These are phyloP conservation scores for Bolboschoenus planiculmis DNA, from an alignment of 176 grass and related monocot species.

Conservation along the genomic window DNA sequence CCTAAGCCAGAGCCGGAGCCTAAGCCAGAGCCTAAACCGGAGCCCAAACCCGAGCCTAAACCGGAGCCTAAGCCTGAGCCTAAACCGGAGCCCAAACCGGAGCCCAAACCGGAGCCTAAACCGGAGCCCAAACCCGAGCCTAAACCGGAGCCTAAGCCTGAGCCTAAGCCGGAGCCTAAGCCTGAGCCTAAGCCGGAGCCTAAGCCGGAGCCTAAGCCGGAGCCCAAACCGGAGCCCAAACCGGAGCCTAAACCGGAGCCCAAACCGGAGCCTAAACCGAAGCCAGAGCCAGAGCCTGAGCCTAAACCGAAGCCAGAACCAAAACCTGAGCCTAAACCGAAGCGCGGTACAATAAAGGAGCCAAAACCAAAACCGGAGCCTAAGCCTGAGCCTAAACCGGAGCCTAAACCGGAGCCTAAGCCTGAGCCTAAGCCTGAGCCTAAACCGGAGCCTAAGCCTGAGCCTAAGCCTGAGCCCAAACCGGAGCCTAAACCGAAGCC, in stretches of 20 bases:
- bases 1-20: background rate
- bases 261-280: background rate
- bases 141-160: background rate
- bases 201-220: background rate
- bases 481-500: background rate
- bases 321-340: background rate
- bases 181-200: background rate
- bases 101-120: background rate
- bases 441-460: background rate
- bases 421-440: background rate
- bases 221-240: background rate
- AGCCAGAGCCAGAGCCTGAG: background rate
- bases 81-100: background rate
- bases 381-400: background rate
- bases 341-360: too few relatives aligned
- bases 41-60: background rate
- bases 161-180: background rate
- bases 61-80: background rate
- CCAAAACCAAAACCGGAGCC: background rate
- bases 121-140: background rate
- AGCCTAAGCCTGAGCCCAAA: background rate
- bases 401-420: background rate
- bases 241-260: background rate
- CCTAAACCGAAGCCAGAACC: background rate
- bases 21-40: background rate